Conservation (phyloP, 106 monocot species). For the Triglochin maritima region DNA sequence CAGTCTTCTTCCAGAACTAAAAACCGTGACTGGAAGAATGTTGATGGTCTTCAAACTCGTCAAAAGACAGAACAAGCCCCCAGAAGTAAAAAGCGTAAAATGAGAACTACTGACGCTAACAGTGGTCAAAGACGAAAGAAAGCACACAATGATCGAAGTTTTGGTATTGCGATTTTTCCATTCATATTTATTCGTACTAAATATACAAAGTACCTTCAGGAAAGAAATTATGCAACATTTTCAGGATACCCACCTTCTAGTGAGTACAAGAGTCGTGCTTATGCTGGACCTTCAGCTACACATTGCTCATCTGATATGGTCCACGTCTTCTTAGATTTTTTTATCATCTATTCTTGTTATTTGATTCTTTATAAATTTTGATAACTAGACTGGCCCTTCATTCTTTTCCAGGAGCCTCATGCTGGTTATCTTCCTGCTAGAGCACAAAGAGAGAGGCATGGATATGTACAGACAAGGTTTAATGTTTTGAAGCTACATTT, state of each 20-base stretch:
- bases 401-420: slow-evolving; percentile 35
- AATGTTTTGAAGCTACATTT: no score
- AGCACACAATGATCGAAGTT: slow-evolving; percentile 12
- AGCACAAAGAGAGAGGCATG: slow-evolving; percentile 12
- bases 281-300: slow-evolving; percentile 21
- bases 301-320: slow-evolving; percentile 30
- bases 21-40: not conserved
- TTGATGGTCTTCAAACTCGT: not conserved
- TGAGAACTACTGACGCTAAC: slow-evolving; percentile 8
- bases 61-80: not conserved
- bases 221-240: not conserved
- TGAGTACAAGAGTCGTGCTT: slow-evolving; percentile 4
- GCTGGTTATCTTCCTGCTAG: slow-evolving; percentile 38
- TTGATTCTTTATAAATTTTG: not conserved
- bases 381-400: not conserved
- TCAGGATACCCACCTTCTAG: slow-evolving; percentile 1
- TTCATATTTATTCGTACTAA: not conserved
- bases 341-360: not conserved
- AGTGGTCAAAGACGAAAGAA: slow-evolving; percentile 22
- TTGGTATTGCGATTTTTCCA: not conserved
- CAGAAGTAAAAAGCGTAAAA: slow-evolving; percentile 4
- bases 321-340: not conserved
- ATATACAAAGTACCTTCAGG: no score
- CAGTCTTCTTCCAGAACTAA: not conserved
- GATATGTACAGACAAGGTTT: slow-evolving; percentile 10